Conservation (phyloP, 768 basidiomycete genomes). For the Naganishia randhawae region DNA sequence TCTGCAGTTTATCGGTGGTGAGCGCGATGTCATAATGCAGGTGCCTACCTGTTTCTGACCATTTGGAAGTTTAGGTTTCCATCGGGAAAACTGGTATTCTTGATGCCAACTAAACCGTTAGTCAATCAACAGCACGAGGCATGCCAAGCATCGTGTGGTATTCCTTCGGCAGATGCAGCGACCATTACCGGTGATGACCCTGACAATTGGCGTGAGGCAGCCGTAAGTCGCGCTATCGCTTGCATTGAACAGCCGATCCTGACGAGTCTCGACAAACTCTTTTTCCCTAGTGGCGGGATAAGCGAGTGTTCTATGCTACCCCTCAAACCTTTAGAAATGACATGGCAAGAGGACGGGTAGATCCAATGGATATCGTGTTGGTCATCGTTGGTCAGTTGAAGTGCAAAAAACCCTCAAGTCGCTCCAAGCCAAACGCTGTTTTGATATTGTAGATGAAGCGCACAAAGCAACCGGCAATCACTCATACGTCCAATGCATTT, state of each 20-base stretch:
- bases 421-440: neutral
- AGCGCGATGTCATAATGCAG: neutral
- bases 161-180: constrained; percentile 75
- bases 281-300: constrained; percentile 42
- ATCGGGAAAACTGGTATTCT: constrained; percentile 67
- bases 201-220: constrained; percentile 57
- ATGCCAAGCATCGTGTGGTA: constrained; percentile 88
- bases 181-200: constrained; percentile 79
- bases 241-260: neutral
- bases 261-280: neutral
- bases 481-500: constrained; percentile 81
- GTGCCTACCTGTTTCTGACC: neutral
- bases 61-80: constrained; percentile 49
- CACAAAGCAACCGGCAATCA: constrained; percentile 91
- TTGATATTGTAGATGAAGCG: constrained; percentile 68
- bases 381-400: constrained; percentile 70
- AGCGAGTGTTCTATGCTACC: constrained; percentile 86
- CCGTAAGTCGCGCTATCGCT: constrained; percentile 57
- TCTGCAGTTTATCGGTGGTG: constrained; percentile 69
- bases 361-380: constrained; percentile 74
- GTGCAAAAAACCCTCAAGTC: neutral
- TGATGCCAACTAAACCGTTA: constrained; percentile 92
- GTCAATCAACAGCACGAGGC: constrained; percentile 93
- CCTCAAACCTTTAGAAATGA: constrained; percentile 93
- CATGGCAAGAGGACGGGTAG: constrained; percentile 66